Conservation (phyloP, 2,329 filamentous ascomycete genomes). For the Trichoderma sp. region DNA sequence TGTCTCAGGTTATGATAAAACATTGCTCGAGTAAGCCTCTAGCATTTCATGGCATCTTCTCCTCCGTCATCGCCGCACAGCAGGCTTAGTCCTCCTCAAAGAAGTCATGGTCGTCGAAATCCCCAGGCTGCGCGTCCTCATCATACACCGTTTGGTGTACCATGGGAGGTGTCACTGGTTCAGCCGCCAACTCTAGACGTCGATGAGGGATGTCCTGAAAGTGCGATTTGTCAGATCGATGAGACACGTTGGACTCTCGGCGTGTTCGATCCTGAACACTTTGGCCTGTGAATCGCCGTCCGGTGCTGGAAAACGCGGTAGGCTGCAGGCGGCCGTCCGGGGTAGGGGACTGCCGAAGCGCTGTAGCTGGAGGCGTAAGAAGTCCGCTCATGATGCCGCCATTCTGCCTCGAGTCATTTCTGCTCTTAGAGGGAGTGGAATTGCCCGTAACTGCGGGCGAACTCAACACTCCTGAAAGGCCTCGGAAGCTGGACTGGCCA, state of each 20-base stretch:
- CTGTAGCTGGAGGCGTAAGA: slow-evolving; percentile 83
- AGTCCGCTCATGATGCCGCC: slow-evolving; percentile 70
- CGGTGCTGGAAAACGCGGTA: slow-evolving; percentile 60
- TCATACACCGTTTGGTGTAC: slow-evolving; percentile 59
- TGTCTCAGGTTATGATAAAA: not conserved
- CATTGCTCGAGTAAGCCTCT: not conserved
- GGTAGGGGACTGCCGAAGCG: slow-evolving; percentile 60
- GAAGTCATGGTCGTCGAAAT: slow-evolving; percentile 59
- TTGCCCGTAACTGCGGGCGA: slow-evolving; percentile 42
- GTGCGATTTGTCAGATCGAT: slow-evolving; percentile 41
- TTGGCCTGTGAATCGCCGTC: slow-evolving; percentile 55
- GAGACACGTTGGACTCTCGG: slow-evolving; percentile 33
- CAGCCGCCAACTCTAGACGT: slow-evolving; percentile 36
- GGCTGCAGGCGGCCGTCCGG: slow-evolving; percentile 46
- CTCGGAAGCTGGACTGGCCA: slow-evolving; percentile 49
- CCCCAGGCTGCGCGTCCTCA: slow-evolving; percentile 56
- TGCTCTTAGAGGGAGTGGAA: slow-evolving; percentile 61
- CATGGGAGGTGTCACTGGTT: slow-evolving; percentile 60
- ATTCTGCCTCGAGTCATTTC: slow-evolving; percentile 49
- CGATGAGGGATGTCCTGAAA: slow-evolving; percentile 43
- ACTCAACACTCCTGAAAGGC: slow-evolving; percentile 47
- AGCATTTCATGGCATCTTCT: not conserved
- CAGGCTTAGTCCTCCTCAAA: slow-evolving; percentile 44
- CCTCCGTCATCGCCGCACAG: not conserved
- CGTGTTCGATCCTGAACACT: slow-evolving; percentile 27